Conservation (phyloP, 2,329 filamentous ascomycete species). For the Lecanoromycetidae sp. region DNA sequence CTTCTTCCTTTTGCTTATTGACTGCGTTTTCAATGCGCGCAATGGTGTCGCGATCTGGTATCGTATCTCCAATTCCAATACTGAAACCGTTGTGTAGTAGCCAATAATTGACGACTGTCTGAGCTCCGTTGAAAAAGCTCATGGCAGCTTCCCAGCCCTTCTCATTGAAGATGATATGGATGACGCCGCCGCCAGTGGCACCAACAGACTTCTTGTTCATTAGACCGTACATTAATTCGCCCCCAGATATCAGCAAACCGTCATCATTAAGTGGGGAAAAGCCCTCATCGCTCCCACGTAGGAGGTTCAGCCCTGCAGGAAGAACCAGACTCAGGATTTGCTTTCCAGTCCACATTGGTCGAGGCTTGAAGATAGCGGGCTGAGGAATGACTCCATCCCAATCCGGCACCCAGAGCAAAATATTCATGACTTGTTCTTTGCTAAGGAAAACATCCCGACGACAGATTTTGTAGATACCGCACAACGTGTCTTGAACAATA, state of each 20-base stretch:
- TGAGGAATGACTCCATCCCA: conserved; percentile 93
- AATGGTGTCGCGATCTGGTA: conserved; percentile 78
- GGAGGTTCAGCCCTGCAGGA: conserved; percentile 68
- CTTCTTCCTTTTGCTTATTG: conserved; percentile 66
- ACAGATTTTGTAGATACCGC: conserved; percentile 93
- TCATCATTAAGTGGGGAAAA: conserved; percentile 58
- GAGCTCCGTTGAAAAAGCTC: conserved; percentile 89
- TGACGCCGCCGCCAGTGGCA: conserved; percentile 76
- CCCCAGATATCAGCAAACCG: conserved; percentile 70
- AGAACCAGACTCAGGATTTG: conserved; percentile 92
- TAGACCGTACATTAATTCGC: conserved; percentile 80
- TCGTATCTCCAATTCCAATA: conserved; percentile 96
- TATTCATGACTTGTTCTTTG: conserved; percentile 88
- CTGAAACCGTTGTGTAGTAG: conserved; percentile 91
- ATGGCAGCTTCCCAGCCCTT: conserved; percentile 76
- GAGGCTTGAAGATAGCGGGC: conserved; percentile 86
- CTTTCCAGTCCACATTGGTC: conserved; percentile 93
- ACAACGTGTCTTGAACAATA: conserved; percentile 96
- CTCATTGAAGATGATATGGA: conserved; percentile 95
- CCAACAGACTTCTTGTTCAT: conserved; percentile 91
- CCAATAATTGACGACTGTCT: conserved; percentile 95
- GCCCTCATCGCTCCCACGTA: conserved; percentile 54
- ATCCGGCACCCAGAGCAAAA: conserved; percentile 92
- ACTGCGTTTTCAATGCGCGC: conserved; percentile 74
- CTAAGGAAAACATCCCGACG: conserved; percentile 82